Conservation (phyloP, 768 basidiomycete genomes). For the Tylopilus intermedius region DNA sequence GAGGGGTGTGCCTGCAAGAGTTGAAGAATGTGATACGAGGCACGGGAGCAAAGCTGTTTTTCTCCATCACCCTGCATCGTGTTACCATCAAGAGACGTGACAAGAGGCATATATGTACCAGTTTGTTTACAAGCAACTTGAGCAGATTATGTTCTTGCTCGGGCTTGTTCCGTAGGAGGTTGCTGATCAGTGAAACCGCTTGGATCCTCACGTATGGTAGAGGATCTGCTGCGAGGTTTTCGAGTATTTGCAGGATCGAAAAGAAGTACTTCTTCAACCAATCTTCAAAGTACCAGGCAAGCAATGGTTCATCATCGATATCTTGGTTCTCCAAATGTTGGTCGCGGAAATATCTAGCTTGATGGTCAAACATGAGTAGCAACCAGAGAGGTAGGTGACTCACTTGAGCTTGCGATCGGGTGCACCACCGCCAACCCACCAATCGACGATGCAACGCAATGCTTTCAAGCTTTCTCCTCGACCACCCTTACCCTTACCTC, state of each 20-base stretch:
- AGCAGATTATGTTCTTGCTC: constrained; percentile 98
- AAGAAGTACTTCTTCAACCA: constrained; percentile 98
- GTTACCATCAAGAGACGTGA: not conserved
- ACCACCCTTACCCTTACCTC: constrained; percentile 77
- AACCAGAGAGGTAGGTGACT: constrained; percentile 23
- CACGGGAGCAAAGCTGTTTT: constrained; percentile 80
- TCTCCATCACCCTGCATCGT: constrained; percentile 76
- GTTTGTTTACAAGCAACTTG: constrained; percentile 87
- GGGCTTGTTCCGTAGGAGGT: constrained; percentile 81
- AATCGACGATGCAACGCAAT: constrained; percentile 86
- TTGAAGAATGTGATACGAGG: constrained; percentile 85
- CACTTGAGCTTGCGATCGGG: constrained; percentile 83
- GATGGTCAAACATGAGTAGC: not conserved
- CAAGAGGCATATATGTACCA: constrained; percentile 45
- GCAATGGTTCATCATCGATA: constrained; percentile 65
- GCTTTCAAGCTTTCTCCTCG: constrained; percentile 93
- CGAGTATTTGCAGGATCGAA: constrained; percentile 81
- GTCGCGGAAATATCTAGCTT: constrained; percentile 79
- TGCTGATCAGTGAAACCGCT: constrained; percentile 69
- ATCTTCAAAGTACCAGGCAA: constrained; percentile 92
- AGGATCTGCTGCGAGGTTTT: constrained; percentile 80
- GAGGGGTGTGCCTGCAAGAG: constrained; percentile 85
- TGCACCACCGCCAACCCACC: constrained; percentile 96
- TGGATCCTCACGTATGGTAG: constrained; percentile 86
- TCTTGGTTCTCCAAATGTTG: constrained; percentile 66